Conservation (phyloP, 2,329 filamentous ascomycete species). For the Teratosphaeria epicoccoides region DNA sequence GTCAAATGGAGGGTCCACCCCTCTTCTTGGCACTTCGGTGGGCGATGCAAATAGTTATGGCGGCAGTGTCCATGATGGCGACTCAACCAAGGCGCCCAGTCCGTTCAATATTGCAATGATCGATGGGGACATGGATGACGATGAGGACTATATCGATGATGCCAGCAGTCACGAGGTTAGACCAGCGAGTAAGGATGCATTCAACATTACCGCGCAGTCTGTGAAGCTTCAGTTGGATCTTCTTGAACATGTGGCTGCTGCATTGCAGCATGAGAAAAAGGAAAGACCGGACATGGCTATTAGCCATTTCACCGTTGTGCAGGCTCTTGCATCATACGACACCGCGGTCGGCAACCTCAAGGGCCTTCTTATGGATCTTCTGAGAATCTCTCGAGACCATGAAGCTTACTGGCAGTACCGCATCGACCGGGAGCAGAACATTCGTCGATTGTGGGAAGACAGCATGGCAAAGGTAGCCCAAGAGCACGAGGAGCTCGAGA, state of each 20-base stretch:
- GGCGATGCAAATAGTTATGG: constrained; percentile 51
- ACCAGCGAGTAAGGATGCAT: constrained; percentile 76
- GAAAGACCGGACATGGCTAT: constrained; percentile 61
- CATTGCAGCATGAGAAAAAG: constrained; percentile 59
- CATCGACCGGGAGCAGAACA: constrained; percentile 79
- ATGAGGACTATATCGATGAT: constrained; percentile 71
- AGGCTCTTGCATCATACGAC: constrained; percentile 78
- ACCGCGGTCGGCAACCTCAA: constrained; percentile 81
- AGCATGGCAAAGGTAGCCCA: constrained; percentile 95
- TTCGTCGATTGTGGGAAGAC: constrained; percentile 95
- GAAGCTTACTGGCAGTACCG: constrained; percentile 97
- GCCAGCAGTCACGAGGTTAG: constrained; percentile 65
- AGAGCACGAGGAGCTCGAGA: constrained; percentile 87
- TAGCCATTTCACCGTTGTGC: constrained; percentile 63
- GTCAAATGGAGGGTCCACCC: constrained; percentile 30
- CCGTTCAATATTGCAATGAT: constrained; percentile 36
- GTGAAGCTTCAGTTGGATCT: constrained; percentile 87
- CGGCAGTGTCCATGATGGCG: constrained; percentile 45
- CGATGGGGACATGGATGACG: constrained; percentile 51
- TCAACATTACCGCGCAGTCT: constrained; percentile 94
- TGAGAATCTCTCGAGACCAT: constrained; percentile 86
- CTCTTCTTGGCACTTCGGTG: constrained; percentile 36
- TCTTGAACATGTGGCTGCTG: constrained; percentile 73
- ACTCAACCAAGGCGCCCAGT: constrained; percentile 35
- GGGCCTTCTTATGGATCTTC: constrained; percentile 69